Conservation (phyloP, 176 grass and related monocot species). For the Triticum timopheevii region DNA sequence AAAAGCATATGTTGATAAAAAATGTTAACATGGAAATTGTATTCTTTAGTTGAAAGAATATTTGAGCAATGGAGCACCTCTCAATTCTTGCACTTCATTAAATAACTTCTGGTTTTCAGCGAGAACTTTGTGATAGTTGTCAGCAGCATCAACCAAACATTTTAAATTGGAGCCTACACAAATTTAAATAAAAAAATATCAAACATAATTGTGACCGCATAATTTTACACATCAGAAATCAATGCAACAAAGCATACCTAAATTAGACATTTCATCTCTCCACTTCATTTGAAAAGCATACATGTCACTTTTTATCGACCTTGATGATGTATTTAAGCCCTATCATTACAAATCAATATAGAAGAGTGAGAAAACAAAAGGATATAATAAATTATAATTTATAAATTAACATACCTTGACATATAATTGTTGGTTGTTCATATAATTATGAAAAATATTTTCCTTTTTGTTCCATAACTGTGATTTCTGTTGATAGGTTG, state of each 20-base stretch:
- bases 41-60: background rate
- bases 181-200: conserved; percentile 6
- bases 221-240: conserved; percentile 10
- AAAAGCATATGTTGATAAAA: background rate
- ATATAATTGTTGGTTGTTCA: conserved; percentile 54
- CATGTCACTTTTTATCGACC: conserved; percentile 57
- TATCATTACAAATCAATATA: conserved; percentile 20
- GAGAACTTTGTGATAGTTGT: conserved; percentile 86
- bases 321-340: conserved; percentile 64
- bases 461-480: conserved; percentile 74
- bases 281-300: conserved; percentile 60
- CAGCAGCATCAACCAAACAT: conserved; percentile 79
- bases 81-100: conserved; percentile 95
- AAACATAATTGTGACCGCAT: background rate
- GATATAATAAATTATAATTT: background rate
- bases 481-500: conserved; percentile 45
- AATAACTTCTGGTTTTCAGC: conserved; percentile 92
- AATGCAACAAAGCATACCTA: conserved; percentile 50
- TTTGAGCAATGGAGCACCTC: conserved; percentile 43
- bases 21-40: background rate
- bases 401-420: conserved; percentile 50
- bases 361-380: conserved; percentile 17
- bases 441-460: conserved; percentile 55
- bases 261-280: conserved; percentile 72
- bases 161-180: conserved; percentile 66